phyloP scores from a whole-genome alignment of 768 basidiomycete species.

The Sarcomyxa edulis region DNA sequence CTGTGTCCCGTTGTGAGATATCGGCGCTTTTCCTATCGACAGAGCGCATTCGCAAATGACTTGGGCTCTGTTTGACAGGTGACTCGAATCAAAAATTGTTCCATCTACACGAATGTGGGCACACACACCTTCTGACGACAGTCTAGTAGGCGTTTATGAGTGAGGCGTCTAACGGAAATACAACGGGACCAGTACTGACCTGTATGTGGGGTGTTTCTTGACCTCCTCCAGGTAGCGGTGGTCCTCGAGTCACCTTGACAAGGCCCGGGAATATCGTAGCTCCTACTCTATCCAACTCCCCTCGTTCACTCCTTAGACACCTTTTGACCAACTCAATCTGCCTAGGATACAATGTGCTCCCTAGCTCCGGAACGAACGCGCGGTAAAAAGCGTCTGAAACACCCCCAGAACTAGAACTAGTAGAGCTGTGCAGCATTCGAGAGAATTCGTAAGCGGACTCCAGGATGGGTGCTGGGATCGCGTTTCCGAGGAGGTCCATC shows the following conservation, averaged over 20 bases:
- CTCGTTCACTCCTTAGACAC: constrained; percentile 70
- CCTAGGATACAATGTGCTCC: constrained; percentile 63
- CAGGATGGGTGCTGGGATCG: constrained; percentile 48
- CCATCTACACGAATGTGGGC: no score
- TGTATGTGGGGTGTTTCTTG: constrained; percentile 44
- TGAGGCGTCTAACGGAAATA: constrained; percentile 7
- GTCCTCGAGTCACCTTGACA: constrained; percentile 65
- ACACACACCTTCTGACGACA: constrained; percentile 71
- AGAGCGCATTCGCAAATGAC: constrained; percentile 85
- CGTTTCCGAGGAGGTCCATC: constrained; percentile 42
- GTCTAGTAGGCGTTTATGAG: constrained; percentile 28
- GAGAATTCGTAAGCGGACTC: constrained; percentile 76
- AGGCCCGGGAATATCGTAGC: constrained; percentile 85
- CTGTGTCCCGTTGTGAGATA: constrained; percentile 3
- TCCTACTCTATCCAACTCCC: constrained; percentile 72
- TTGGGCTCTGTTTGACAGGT: no score
- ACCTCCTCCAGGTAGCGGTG: constrained; percentile 29
- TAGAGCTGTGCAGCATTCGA: constrained; percentile 80
- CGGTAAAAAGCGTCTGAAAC: constrained; percentile 71
- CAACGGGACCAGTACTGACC: constrained; percentile 21
- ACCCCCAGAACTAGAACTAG: constrained; percentile 41
- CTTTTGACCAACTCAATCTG: constrained; percentile 85
- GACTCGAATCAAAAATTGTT: no score
- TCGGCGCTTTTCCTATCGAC: constrained; percentile 24
- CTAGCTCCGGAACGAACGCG: constrained; percentile 81